Conservation (phyloP, 2,329 filamentous ascomycete species). For the Annulohypoxylon truncatum region DNA sequence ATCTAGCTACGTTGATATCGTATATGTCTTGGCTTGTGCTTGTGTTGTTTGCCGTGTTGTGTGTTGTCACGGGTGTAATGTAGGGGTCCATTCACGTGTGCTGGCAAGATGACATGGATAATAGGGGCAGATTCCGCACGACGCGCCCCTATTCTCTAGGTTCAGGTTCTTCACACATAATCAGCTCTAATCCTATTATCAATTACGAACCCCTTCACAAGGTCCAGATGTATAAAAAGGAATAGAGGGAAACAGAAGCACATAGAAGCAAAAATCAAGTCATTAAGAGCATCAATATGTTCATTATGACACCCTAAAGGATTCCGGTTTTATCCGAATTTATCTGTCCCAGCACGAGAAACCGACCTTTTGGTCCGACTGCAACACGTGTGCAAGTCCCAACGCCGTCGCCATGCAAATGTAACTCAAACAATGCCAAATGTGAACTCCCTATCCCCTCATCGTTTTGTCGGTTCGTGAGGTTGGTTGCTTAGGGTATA, state of each 20-base stretch:
- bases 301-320: background rate
- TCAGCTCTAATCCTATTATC: background rate
- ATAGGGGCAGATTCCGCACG: background rate
- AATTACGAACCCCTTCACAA: background rate
- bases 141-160: too few relatives aligned
- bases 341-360: background rate
- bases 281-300: background rate
- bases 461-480: background rate
- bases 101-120: background rate
- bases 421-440: background rate
- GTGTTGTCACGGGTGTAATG: background rate
- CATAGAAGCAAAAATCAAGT: background rate
- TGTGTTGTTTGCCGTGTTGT: background rate
- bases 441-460: background rate
- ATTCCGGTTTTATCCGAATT: background rate
- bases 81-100: background rate
- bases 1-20: background rate
- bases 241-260: background rate
- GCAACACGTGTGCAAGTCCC: background rate
- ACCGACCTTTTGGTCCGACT: background rate
- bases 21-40: background rate
- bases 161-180: too few relatives aligned
- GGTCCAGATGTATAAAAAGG: background rate
- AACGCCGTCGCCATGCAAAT: conserved; percentile 52
- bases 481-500: background rate